Evolutionary conservation across 208 protist genomes (phyloP), one percentile per base, ranked within the genome.

Genomic region (Entamoeba invadens): DNA sequence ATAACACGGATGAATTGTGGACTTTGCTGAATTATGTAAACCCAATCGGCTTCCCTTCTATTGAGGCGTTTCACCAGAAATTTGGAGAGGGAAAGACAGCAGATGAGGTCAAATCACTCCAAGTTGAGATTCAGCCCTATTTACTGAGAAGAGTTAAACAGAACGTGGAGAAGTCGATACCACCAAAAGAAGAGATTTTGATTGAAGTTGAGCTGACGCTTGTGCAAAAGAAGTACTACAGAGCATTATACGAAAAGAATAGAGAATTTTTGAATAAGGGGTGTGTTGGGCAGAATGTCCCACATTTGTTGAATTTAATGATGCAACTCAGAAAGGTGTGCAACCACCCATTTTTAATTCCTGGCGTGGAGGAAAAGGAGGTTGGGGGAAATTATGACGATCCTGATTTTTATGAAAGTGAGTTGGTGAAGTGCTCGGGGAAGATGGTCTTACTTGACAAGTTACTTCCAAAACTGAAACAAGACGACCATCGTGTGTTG

Each of bases 121-220:
- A 96, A 38, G 57, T 94, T 3, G 44, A 93, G 6, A 68, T 97
- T 45, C 46, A 94, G 92, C 96, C 96, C n/a, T 97, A 95, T 51
- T 57, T 97, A 12, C 91, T 97, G 57, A 97, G 98, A 35, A 97
- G 99, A 94, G 97, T 98, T 45, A 99, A 99, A 94, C 96, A 96
- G 35, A 97, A 98, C 45, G 97, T 99, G 45, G 98, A 99, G 94
- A 98, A 99, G 72, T 97, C 96, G 93, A 98, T 99, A 91, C 98
- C 98, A 3, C 12, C 14, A 2, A 96, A 91, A 95, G 97, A 51
- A 77, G 97, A 97, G 91, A 93, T 95, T 14, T 97, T 98, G 94
- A 93, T 98, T n/a, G 57, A 95, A 77, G 96, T 97, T 1, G 95
- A 92, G n/a, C 25, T 94, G 38, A 57, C 72, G 5, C 12, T 21